A percentile compares a stretch with the other conserved stretches of the same genome.
phyloP scores from a whole-genome alignment of 2,329 filamentous ascomycete species.

The Grosmannia penicillata region DNA sequence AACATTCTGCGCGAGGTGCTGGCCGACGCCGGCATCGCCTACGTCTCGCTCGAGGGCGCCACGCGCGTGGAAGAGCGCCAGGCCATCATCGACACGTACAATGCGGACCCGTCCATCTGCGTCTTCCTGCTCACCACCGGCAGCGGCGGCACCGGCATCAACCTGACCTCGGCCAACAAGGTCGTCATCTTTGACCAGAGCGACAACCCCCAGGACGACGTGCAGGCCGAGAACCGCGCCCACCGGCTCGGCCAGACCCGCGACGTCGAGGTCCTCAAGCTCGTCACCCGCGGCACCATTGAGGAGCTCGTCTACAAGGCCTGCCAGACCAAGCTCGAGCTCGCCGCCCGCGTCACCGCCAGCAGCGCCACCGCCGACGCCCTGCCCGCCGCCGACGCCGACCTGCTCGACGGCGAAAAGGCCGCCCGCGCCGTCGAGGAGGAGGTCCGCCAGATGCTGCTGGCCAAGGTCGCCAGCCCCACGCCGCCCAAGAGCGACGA shows the following conservation, averaged over 20 bases:
- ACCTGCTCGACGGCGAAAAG: constrained; percentile 12
- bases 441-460: constrained; percentile 29
- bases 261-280: constrained; percentile 76
- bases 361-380: constrained; percentile 11
- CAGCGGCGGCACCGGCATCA: constrained; percentile 93
- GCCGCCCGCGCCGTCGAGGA: constrained; percentile 22
- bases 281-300: constrained; percentile 70
- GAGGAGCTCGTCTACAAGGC: constrained; percentile 89
- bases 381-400: constrained; percentile 16
- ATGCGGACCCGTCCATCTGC: constrained; percentile 58
- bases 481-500: constrained; percentile 7
- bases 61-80: constrained; percentile 76
- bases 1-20: constrained; percentile 80
- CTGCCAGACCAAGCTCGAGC: constrained; percentile 81
- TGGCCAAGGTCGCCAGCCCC: constrained; percentile 3
- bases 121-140: constrained; percentile 90
- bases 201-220: constrained; percentile 96
- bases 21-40: constrained; percentile 54
- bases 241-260: constrained; percentile 86
- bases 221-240: constrained; percentile 95
- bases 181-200: constrained; percentile 93
- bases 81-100: constrained; percentile 76
- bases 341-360: constrained; percentile 49
- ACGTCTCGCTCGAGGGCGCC: constrained; percentile 73
- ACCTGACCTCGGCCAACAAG: constrained; percentile 89